These are phyloP conservation scores for Prunus padus DNA, from an alignment of 306 rosid genomes.

Conservation along the genomic window DNA sequence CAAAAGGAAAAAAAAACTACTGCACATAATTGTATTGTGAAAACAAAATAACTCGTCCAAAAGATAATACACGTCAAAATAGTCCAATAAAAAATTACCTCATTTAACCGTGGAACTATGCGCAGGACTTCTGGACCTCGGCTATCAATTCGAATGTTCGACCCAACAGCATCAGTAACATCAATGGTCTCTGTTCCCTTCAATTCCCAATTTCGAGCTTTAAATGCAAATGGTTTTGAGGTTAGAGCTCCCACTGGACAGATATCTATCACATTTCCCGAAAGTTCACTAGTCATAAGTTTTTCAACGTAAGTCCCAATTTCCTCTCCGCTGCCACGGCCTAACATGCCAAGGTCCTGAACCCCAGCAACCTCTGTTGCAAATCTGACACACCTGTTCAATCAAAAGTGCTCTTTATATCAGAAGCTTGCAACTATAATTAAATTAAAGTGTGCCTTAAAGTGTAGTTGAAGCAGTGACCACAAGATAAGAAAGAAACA, in stretches of 20 bases:
- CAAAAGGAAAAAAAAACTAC: too few species aligned
- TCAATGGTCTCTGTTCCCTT: slow-evolving; percentile 95
- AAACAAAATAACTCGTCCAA: neutral
- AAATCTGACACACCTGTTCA: slow-evolving; percentile 89
- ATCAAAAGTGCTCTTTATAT: slow-evolving; percentile 19
- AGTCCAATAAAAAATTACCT: slow-evolving; percentile 45
- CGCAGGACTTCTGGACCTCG: slow-evolving; percentile 99
- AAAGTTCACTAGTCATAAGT: slow-evolving; percentile 96
- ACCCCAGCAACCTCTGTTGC: slow-evolving; percentile 99
- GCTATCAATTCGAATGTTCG: slow-evolving; percentile 95
- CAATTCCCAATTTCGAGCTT: slow-evolving; percentile 96
- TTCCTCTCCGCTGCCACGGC: slow-evolving; percentile 99
- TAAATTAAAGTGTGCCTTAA: slow-evolving; percentile 7
- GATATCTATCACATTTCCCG: slow-evolving; percentile 97
- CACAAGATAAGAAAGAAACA: neutral
- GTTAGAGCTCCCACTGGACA: slow-evolving; percentile 98
- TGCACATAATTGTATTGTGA: neutral
- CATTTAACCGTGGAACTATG: slow-evolving; percentile 85
- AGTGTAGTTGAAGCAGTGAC: neutral
- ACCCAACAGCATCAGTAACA: slow-evolving; percentile 98
- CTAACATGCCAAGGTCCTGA: slow-evolving; percentile 97
- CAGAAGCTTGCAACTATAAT: slow-evolving; percentile 27
- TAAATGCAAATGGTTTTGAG: slow-evolving; percentile 98
- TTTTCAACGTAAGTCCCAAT: slow-evolving; percentile 97
- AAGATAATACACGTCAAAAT: neutral